These are phyloP conservation scores for Vachellia collinsii DNA, from an alignment of 306 rosid species.

Conservation along the genomic window DNA sequence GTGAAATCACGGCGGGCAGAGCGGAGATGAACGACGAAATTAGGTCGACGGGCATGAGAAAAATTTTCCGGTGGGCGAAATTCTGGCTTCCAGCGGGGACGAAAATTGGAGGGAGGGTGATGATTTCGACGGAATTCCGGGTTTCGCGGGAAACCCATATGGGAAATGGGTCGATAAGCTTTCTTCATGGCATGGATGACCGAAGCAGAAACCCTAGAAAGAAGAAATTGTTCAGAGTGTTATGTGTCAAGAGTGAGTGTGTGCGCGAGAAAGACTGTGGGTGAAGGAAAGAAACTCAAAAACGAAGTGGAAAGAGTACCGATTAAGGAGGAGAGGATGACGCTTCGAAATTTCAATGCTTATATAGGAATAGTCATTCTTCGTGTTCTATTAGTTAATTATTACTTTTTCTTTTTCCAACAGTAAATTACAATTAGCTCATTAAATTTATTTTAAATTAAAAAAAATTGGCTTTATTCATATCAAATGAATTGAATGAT, in stretches of 20 bases:
- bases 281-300: neutral
- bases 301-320: neutral
- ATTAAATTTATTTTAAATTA: too few relatives aligned
- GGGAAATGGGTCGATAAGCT: neutral
- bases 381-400: too few relatives aligned
- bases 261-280: neutral
- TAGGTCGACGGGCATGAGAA: neutral
- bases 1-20: slow-evolving; percentile 20
- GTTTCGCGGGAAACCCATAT: neutral
- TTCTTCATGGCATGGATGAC: slow-evolving; percentile 51
- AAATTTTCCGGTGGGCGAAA: slow-evolving; percentile 28
- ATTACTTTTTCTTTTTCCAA: too few relatives aligned
- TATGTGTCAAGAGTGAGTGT: neutral
- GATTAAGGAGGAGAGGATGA: neutral
- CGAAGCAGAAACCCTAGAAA: slow-evolving; percentile 40
- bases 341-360: neutral
- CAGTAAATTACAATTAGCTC: too few relatives aligned
- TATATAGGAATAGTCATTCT: too few relatives aligned
- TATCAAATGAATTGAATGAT: too few relatives aligned
- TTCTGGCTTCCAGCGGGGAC: slow-evolving; percentile 18
- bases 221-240: neutral
- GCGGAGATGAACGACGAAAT: slow-evolving; percentile 54
- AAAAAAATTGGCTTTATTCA: too few relatives aligned
- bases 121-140: slow-evolving; percentile 11
- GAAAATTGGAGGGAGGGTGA: neutral